Base-by-base conservation (phyloP, 805 yeast species). In the Barnettozyma californica region DNA sequence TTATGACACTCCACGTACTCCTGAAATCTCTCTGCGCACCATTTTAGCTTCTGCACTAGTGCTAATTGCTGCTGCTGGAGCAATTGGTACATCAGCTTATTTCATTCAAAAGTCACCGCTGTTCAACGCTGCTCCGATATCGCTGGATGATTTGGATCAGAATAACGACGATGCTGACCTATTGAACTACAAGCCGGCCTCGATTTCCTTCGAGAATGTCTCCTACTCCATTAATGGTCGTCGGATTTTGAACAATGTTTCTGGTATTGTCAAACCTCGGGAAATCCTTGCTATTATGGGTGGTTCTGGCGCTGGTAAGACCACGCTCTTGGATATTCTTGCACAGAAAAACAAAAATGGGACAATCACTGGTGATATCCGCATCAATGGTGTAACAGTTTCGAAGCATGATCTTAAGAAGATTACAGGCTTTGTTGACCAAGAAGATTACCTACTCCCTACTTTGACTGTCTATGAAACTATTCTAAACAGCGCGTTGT, bases 241-340 rank as follows among this genome's bases (percentile, higher is more conserved):
- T 21, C 68, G 66, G 16, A 81, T 94, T 4, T 73, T 94, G 50
- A 73, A 76, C 11, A 71, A 76, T 26, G 75, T 88, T 0, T 81
- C 78, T 56, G 99, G 99, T 9, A 57, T 80, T 13, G 96, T 83
- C 3, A 79, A 80, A 45, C 96, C 97, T 2, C 85, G 97, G 35
- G 90, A 90, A 63, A 85, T 95, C 52, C 65, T 90, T 63, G 98
- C 99, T 0, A 89, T 94, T 38, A 88, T 94, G 96, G 99, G 99
- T 40, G 97, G 97, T 1, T 91, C 97, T 0, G 99, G 99, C 44
- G 98, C 99, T 13, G 99, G 99, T 45, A 94, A 94, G 63, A 92
- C 99, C 1, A 92, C 99, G 0, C 68, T 94, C 39, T 70, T 94
- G 45, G 99, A 94, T 62, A 90, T 94, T 50, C 70, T 94, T 48